Conservation (phyloP, 1,139 yeast species). For the Lodderomyces theae region DNA sequence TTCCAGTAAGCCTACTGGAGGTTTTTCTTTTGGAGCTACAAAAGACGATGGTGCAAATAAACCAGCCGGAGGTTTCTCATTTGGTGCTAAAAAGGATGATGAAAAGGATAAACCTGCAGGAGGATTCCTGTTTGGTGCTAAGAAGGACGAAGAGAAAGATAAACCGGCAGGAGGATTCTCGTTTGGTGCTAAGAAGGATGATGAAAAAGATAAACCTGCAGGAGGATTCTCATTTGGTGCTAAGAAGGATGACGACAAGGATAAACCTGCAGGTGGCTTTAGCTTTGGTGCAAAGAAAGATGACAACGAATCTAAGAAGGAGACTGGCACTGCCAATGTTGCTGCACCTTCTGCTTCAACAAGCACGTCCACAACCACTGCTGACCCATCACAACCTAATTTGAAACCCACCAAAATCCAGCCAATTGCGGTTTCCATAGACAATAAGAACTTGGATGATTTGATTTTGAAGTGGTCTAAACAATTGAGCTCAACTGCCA, state of each 20-base stretch:
- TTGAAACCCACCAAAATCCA: constrained; percentile 51
- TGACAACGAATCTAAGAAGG: constrained; percentile 19
- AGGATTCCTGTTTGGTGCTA: constrained; percentile 20
- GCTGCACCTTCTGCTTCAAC: constrained; percentile 15
- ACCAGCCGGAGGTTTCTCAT: constrained; percentile 19
- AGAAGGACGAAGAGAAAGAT: constrained; percentile 7
- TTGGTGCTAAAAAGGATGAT: constrained; percentile 22
- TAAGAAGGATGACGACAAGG: constrained; percentile 22
- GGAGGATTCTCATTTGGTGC: constrained; percentile 24
- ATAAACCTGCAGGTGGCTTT: constrained; percentile 18
- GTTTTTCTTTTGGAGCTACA: constrained; percentile 22
- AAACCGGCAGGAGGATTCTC: constrained; percentile 17
- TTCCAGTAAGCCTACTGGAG: too few relatives aligned
- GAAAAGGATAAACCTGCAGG: constrained; percentile 14
- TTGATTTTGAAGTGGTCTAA: constrained; percentile 90
- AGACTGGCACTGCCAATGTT: constrained; percentile 15
- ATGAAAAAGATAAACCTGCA: constrained; percentile 16
- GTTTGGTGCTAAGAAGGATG: constrained; percentile 21
- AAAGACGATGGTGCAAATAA: constrained; percentile 17
- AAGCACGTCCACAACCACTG: constrained; percentile 11
- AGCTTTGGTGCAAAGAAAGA: constrained; percentile 27
- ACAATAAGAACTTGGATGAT: constrained; percentile 90
- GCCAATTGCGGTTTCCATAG: constrained; percentile 73
- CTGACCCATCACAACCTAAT: constrained; percentile 24
- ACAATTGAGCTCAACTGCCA: constrained; percentile 71